Evolutionary conservation across 345 rosid species (phyloP), one percentile per base, ranked within the genome.

Genomic region (Brassica napus): DNA sequence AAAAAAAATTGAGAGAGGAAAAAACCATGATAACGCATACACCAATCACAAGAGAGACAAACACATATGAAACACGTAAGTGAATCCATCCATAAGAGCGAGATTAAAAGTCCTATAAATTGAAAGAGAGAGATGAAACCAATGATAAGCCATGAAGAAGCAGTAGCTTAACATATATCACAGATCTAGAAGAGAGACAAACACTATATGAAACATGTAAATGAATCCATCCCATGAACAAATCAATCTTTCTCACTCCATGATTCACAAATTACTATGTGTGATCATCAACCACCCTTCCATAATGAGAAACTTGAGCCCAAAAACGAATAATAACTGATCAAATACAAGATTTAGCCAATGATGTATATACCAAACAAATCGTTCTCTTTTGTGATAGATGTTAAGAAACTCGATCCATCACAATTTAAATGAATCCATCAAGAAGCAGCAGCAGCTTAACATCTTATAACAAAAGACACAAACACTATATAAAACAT

Each of bases 71-170:
- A 32, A 34, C 9, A 35, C 6, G 49, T 39, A 39, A 34, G 1
- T 39, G 47, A 39, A 39, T 39, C 12, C 47, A 39, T 39, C 47
- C 12, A 9, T 39, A 39, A 39, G 47, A 39, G 47, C 37, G 6
- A 34, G 37, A 34, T 6, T 34, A 8, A 34, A 34, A 5, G 66
- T 86, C 98, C 98, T 94, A 61, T 7, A 55, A 79, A 77, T 61
- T 42, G 68, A 6, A 10, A 37, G 2, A 63, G 24, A 34, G 37
- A 61, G 6, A 16, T 44, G 3, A 24, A 55, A 8, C 55, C 57
- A 72, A 44, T 14, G 35, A 23, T 8, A 55, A 23, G 31, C 2
- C 32, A 74, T 32, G 6, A 44, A 49, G 10, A 64, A 71, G 21
- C 65, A 28, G 74, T 23, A 57, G 34, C 16, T 47, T 14, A 47